Evolutionary conservation across 768 basidiomycete species (phyloP).

Genomic region (Phylloporus sp.): DNA sequence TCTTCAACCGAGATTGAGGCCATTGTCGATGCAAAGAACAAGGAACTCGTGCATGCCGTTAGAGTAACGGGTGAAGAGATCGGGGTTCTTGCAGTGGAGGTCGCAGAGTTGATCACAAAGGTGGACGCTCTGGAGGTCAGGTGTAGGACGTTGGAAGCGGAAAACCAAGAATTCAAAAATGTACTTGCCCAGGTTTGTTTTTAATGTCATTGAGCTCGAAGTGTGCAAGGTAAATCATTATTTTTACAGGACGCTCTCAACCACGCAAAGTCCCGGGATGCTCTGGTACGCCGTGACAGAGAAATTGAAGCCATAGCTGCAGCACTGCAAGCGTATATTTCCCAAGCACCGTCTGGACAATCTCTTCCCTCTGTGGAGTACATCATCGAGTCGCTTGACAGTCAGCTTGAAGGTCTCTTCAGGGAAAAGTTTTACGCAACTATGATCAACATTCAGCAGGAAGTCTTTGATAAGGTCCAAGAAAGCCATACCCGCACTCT

Average conservation of each 20-base stretch:
- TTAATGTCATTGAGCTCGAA: background rate
- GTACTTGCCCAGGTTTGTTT: slow-evolving; percentile 26
- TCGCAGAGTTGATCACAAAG: slow-evolving; percentile 30
- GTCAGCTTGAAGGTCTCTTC: slow-evolving; percentile 22
- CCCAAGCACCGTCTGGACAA: slow-evolving; percentile 20
- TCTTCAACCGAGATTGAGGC: slow-evolving; percentile 23
- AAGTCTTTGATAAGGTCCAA: slow-evolving; percentile 21
- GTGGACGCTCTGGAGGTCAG: slow-evolving; percentile 20
- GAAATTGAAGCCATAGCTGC: slow-evolving; percentile 29
- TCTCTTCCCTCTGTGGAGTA: slow-evolving; percentile 27
- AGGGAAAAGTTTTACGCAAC: slow-evolving; percentile 21
- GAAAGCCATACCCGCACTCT: slow-evolving; percentile 21
- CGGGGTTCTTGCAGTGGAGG: slow-evolving; percentile 26
- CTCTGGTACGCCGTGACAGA: slow-evolving; percentile 17
- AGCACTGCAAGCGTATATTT: slow-evolving; percentile 29
- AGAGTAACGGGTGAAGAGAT: slow-evolving; percentile 27
- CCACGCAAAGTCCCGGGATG: slow-evolving; percentile 11
- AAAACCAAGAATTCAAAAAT: slow-evolving; percentile 26
- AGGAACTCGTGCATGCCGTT: slow-evolving; percentile 14
- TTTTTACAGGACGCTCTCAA: slow-evolving; percentile 12
- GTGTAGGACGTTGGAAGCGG: slow-evolving; percentile 21
- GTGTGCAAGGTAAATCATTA: background rate
- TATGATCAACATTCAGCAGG: slow-evolving; percentile 19
- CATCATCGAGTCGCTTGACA: slow-evolving; percentile 25
- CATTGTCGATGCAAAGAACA: slow-evolving; percentile 22